Percentiles rank a stretch among this genome's conserved stretches.
Conservation (phyloP, 2,329 filamentous ascomycete species). For the Cladosporium sp. region DNA sequence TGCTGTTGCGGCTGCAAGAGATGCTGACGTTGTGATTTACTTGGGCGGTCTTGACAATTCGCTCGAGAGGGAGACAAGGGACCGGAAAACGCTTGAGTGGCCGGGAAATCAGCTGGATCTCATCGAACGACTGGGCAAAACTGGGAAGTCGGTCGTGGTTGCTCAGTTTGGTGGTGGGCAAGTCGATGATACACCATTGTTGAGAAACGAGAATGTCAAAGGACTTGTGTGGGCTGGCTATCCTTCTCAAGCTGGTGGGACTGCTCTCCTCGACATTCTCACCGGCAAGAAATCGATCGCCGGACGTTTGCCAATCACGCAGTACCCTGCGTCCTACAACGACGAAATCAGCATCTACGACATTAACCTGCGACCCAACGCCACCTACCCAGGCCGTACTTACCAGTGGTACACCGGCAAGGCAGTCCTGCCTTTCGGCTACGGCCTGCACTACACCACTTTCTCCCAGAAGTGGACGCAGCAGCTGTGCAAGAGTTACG, state of each 20-base stretch:
- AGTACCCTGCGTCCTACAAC: conserved; percentile 44
- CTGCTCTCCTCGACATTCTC: conserved; percentile 45
- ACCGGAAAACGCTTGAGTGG: conserved; percentile 46
- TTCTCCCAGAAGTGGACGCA: conserved; percentile 33
- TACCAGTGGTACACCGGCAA: conserved; percentile 46
- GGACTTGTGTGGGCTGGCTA: conserved; percentile 48
- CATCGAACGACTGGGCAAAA: conserved; percentile 38
- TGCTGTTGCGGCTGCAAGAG: conserved; percentile 23
- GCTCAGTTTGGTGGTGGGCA: conserved; percentile 43
- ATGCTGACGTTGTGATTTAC: conserved; percentile 28
- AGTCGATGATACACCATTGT: conserved; percentile 43
- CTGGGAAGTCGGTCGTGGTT: conserved; percentile 44
- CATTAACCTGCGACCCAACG: conserved; percentile 40
- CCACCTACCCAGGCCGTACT: conserved; percentile 42
- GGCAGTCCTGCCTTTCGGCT: conserved; percentile 45
- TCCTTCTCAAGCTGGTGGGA: conserved; percentile 46
- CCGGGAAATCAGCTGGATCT: conserved; percentile 44
- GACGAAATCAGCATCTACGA: conserved; percentile 25
- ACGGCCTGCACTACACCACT: conserved; percentile 47
- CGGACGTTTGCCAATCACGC: conserved; percentile 40
- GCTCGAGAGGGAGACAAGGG: conserved; percentile 43
- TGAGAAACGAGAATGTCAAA: conserved; percentile 42
- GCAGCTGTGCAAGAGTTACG: conserved; percentile 28
- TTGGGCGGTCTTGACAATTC: conserved; percentile 39
- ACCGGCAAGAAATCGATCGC: conserved; percentile 43